Evolutionary conservation across 1,284 basidiomycete species (phyloP), one percentile per base, ranked within the genome.

Genomic region (Trametes versicolor): DNA sequence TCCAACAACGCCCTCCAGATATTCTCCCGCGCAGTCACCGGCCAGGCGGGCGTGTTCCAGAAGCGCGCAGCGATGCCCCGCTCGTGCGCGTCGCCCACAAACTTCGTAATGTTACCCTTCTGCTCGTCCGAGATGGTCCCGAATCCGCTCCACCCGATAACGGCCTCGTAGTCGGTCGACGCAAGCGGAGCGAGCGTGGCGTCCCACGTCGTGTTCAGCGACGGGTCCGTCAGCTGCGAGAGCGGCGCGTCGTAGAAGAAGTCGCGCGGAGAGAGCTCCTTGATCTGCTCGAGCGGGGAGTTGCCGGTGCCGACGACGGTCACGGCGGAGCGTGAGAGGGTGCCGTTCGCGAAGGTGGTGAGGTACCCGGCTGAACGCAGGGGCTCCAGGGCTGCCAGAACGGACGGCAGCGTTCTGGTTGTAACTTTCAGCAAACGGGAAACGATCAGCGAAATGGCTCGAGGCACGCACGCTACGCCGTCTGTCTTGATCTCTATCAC

Each of bases 201-300:
- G 65, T 81, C 78, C 76, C 79, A 86, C 5, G 77, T 81, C 23
- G 77, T 78, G 64, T 79, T 81, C 5, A 74, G 70, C 6, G 75
- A 72, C 2, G 78, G 70, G 64, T 78, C 74, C 29, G 75, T 76
- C n/a, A 84, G 77, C 41, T 76, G 76, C 19, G 77, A 78, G 55
- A 87, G 74, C 6, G 84, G 85, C 29, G 82, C 85, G 70, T 87
- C 85, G 72, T 84, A 86, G 74, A 87, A 86, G 57, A 83, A 75
- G 66, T 86, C 84, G 37, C 85, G 77, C 10, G 82, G 82, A 25
- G 72, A 74, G 27, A 85, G 76, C 4, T 77, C 79, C 68, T 81
- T 79, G 58, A 87, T 80, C 8, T 74, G 78, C 32, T 81, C 80
- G 9, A 86, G 75, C n/a, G 84, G 85, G n/a, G 84, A 83, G 72